Base-by-base conservation (phyloP, 331 rosid species). In the Phaseolus coccineus region DNA sequence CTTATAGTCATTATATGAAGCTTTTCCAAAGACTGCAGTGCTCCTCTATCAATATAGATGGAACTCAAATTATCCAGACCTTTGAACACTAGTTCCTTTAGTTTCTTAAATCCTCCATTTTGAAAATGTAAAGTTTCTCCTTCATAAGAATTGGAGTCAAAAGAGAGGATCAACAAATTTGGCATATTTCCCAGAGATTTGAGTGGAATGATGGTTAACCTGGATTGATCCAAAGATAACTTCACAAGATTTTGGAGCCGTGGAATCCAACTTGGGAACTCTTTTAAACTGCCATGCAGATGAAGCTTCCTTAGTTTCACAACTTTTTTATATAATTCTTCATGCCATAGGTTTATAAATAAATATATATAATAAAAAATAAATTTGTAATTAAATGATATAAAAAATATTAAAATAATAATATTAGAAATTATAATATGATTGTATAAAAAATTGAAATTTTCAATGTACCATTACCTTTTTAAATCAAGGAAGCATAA, bases 1-100 rank as follows among this genome's bases (percentile, higher is more conserved):
- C 9, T 50, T 64, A 68, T 15, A 0, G 0, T 0, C 0, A 0
- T 0, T 7, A 67, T 8, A 1, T 0, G 0, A 2, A 77, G 28
- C 58, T 3, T 2, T 11, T 77, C 1, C 30, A 77, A 11, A 40
- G 56, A 25, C 0, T 16, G 15, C 47, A 77, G 15, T 16, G 81
- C 57, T 67, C 69, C 81, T 55, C 4, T 6, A 0, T 27, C 33
- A 1, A 66, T 66, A 27, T 5, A 0, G 7, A 77, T 67, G 44
- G 25, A 52, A 0, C 42, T 11, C 68, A 77, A 77, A 0, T n/a
- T 5, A 3, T 0, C 0, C 35, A 77, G 14, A 0, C 0, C 0
- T 0, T 0, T 0, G 1, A 77, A 42, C 1, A 0, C 0, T 0
- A 77, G 55, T 46, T 30, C 3, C 40, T 64, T 50, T 2, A 75